Conservation (phyloP, 2,329 filamentous ascomycete genomes). For the Phaeophleospora eucalypticola region DNA sequence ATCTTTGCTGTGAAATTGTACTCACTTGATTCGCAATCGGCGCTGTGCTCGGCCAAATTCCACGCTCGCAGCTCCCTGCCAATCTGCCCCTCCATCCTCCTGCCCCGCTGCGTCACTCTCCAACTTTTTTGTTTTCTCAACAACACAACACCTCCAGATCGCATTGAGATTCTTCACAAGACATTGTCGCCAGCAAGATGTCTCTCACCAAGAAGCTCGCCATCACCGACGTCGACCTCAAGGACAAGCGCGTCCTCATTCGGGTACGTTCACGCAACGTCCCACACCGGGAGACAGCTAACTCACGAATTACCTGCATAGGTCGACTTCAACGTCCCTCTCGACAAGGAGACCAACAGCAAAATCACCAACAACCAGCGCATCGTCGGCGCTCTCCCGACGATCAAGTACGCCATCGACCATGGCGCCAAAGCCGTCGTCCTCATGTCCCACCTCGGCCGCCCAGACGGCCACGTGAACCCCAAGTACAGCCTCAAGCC, state of each 20-base stretch:
- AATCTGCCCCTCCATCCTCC: too few species aligned
- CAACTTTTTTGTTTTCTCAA: not conserved
- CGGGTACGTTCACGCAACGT: constrained; percentile 53
- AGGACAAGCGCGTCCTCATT: constrained; percentile 97
- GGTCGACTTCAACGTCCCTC: constrained; percentile 99
- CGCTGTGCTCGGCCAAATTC: too few species aligned
- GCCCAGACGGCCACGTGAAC: constrained; percentile 85
- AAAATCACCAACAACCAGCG: constrained; percentile 98
- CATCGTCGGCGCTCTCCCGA: constrained; percentile 75
- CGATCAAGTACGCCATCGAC: constrained; percentile 40
- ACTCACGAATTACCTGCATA: constrained; percentile 37
- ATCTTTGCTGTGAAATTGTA: too few species aligned
- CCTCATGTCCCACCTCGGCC: constrained; percentile 97
- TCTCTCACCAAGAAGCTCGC: constrained; percentile 98
- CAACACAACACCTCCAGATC: not conserved
- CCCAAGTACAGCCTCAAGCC: constrained; percentile 93
- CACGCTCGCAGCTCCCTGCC: too few species aligned
- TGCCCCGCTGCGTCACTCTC: not conserved
- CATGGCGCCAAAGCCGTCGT: constrained; percentile 62
- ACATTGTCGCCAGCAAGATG: constrained; percentile 48
- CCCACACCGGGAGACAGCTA: constrained; percentile 19
- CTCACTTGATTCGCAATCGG: too few species aligned
- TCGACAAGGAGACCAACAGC: constrained; percentile 71
- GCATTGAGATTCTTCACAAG: not conserved
- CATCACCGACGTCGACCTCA: constrained; percentile 93